A percentile compares a stretch with the other conserved stretches of the same genome.
These are phyloP conservation scores for Phaeosphaeria sp. DNA, from an alignment of 2,329 filamentous ascomycete genomes.

Conservation along the genomic window DNA sequence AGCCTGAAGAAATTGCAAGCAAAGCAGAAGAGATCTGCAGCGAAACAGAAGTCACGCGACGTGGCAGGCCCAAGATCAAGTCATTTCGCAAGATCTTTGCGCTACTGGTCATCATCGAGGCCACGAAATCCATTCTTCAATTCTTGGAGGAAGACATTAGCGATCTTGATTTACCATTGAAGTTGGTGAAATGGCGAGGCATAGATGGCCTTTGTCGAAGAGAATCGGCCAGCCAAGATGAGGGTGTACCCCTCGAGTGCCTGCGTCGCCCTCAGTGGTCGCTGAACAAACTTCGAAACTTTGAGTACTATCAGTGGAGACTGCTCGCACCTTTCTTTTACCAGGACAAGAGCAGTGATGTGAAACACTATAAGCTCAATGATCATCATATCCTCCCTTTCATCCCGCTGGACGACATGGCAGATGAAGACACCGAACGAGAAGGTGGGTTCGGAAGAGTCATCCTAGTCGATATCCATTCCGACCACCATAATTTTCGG, in stretches of 20 bases:
- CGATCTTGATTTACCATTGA: constrained; percentile 19
- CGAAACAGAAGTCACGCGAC: neutral
- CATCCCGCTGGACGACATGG: neutral
- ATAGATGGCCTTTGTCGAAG: neutral
- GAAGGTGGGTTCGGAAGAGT: constrained; percentile 18
- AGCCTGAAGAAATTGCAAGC: neutral
- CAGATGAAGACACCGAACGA: neutral
- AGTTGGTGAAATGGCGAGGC: neutral
- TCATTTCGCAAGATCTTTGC: constrained; percentile 21
- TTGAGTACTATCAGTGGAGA: constrained; percentile 21
- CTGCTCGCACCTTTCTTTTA: constrained; percentile 23
- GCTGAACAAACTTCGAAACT: constrained; percentile 8
- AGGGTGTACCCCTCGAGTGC: constrained; percentile 1
- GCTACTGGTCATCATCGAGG: constrained; percentile 12
- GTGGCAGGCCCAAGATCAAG: constrained; percentile 7
- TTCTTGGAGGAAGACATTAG: constrained; percentile 19
- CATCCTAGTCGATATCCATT: constrained; percentile 19
- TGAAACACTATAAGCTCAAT: constrained; percentile 19
- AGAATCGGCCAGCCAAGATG: neutral
- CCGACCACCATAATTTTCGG: constrained; percentile 20
- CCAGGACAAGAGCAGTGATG: neutral
- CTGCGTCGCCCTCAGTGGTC: constrained; percentile 8
- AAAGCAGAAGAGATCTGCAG: constrained; percentile 8
- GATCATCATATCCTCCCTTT: constrained; percentile 24
- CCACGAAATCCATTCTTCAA: constrained; percentile 2